A percentile compares a stretch with the other conserved stretches of the same genome.
Evolutionary conservation across 306 rosid species (phyloP).

Genomic region (Alnus rubra): DNA sequence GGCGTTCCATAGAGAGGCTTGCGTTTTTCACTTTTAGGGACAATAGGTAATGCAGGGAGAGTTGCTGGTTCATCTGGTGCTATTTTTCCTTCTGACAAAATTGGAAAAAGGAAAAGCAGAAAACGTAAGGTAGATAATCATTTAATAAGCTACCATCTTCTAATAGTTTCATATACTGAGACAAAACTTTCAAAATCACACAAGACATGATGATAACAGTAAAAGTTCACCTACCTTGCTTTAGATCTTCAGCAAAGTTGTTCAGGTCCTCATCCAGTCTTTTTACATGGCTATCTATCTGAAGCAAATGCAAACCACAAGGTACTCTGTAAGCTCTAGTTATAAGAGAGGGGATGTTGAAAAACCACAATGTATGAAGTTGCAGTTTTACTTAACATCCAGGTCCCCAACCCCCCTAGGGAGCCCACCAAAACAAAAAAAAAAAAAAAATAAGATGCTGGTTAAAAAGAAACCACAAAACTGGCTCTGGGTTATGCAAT

Average conservation of each 20-base stretch:
- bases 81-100: constrained; percentile 77
- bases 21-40: constrained; percentile 75
- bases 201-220: constrained; percentile 20
- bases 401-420: too few relatives aligned
- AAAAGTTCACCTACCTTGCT: constrained; percentile 71
- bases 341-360: background rate
- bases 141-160: constrained; percentile 9
- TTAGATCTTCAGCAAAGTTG: constrained; percentile 91
- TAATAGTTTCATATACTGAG: background rate
- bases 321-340: constrained; percentile 29
- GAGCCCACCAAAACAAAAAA: too few relatives aligned
- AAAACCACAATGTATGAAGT: constrained; percentile 9
- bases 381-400: background rate
- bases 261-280: constrained; percentile 92
- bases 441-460: background rate
- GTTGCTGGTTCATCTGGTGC: constrained; percentile 78
- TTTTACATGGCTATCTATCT: constrained; percentile 96
- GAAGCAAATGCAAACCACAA: constrained; percentile 39
- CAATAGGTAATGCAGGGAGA: constrained; percentile 87
- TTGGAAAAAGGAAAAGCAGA: constrained; percentile 19
- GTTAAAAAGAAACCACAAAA: background rate
- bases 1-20: constrained; percentile 57
- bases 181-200: background rate
- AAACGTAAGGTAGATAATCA: constrained; percentile 19
- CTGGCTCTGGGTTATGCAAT: constrained; percentile 11